Evolutionary conservation across 179 eudicot species (phyloP).

Genomic region (Silene vulgaris): DNA sequence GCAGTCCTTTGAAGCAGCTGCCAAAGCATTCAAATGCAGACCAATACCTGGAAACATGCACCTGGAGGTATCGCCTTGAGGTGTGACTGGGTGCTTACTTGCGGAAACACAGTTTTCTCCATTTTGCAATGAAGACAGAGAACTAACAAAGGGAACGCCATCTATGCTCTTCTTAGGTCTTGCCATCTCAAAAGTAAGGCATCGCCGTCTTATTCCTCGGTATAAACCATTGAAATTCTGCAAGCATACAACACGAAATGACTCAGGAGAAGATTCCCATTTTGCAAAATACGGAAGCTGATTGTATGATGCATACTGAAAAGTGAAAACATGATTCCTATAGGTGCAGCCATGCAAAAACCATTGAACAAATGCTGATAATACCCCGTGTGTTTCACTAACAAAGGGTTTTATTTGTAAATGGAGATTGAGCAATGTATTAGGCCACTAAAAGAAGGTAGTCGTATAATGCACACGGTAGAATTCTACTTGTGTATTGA

Average conservation of each 20-base stretch:
- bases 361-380: too few relatives aligned
- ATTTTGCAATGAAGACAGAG: conserved; percentile 33
- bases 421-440: too few relatives aligned
- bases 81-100: conserved; percentile 36
- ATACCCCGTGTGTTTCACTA: too few relatives aligned
- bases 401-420: too few relatives aligned
- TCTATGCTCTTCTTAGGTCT: conserved; percentile 53
- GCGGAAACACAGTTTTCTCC: conserved; percentile 32
- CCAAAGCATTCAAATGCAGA: conserved; percentile 83
- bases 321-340: background rate
- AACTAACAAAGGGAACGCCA: conserved; percentile 33
- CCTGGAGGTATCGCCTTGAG: conserved; percentile 46
- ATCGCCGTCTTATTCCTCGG: conserved; percentile 78
- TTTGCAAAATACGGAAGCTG: background rate
- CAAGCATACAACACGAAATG: conserved; percentile 19
- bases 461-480: too few relatives aligned
- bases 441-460: too few relatives aligned
- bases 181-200: conserved; percentile 74
- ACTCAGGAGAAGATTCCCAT: background rate
- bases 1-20: conserved; percentile 51
- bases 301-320: background rate
- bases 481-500: too few relatives aligned
- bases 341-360: background rate
- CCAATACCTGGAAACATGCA: conserved; percentile 68
- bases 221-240: conserved; percentile 51